Evolutionary conservation across 331 rosid species (phyloP).

Genomic region (Rosa hybrid): DNA sequence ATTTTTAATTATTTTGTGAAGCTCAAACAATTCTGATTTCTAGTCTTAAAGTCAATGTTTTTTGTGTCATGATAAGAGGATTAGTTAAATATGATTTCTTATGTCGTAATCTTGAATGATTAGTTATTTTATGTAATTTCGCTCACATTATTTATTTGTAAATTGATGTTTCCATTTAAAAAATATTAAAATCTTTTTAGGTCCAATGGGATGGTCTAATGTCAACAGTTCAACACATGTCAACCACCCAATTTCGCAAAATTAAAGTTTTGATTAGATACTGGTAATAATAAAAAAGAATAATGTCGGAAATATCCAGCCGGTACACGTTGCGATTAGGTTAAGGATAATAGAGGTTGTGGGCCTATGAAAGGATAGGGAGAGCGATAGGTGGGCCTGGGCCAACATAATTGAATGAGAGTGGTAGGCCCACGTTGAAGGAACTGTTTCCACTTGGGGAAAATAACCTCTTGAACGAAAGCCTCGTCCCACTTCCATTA

Average conservation of each 20-base stretch:
- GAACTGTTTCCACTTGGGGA: constrained; percentile 59
- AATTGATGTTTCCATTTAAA: too few species aligned
- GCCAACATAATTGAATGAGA: constrained; percentile 48
- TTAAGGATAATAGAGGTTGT: constrained; percentile 44
- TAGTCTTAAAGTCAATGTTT: too few species aligned
- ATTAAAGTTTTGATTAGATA: constrained; percentile 11
- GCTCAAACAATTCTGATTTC: too few species aligned
- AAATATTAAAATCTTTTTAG: background rate
- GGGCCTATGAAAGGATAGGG: constrained; percentile 46
- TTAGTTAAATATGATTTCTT: background rate
- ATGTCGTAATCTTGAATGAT: background rate
- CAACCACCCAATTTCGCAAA: constrained; percentile 17
- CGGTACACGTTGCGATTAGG: constrained; percentile 15
- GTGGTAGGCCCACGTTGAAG: constrained; percentile 46
- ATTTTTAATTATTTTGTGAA: too few species aligned
- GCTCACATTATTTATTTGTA: too few species aligned
- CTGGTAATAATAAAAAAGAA: background rate
- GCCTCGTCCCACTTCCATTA: constrained; percentile 84
- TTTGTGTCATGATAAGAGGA: background rate
- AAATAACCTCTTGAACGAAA: constrained; percentile 27
- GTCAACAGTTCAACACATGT: background rate
- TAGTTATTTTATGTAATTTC: too few species aligned
- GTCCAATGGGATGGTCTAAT: background rate
- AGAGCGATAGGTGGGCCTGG: constrained; percentile 67
- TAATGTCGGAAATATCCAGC: background rate